Evolutionary conservation across 2,329 filamentous ascomycete genomes (phyloP).

Genomic region (Sphaerulina vaccinii): DNA sequence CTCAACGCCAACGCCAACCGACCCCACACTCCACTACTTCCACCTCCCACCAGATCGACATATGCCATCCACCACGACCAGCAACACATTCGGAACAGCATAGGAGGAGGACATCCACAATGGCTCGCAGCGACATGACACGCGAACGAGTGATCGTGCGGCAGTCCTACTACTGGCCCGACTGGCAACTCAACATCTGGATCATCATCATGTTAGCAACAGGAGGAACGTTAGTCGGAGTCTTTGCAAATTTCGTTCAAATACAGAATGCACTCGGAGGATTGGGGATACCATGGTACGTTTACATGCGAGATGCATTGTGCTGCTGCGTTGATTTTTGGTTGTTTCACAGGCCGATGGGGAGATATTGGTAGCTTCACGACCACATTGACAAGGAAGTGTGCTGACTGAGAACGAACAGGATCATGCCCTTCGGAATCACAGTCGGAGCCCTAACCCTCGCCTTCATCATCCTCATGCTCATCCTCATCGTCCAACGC

Average conservation of each 20-base stretch:
- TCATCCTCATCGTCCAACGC: slow-evolving; percentile 56
- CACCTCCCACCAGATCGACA: no score
- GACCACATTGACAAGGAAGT: not conserved
- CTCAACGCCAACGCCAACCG: not conserved
- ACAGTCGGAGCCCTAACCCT: slow-evolving; percentile 57
- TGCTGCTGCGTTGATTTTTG: not conserved
- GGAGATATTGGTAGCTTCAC: slow-evolving; percentile 9
- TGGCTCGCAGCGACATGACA: slow-evolving; percentile 33
- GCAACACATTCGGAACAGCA: not conserved
- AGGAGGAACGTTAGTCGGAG: slow-evolving; percentile 57
- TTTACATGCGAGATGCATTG: slow-evolving; percentile 2
- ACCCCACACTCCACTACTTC: not conserved
- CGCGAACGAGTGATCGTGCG: slow-evolving; percentile 44
- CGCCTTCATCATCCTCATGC: slow-evolving; percentile 58
- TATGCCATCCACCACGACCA: not conserved
- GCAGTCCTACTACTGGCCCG: slow-evolving; percentile 62
- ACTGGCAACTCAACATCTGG: slow-evolving; percentile 65
- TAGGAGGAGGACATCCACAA: slow-evolving; percentile 18
- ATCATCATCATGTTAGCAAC: slow-evolving; percentile 62
- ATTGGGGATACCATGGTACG: slow-evolving; percentile 61
- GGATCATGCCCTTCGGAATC: slow-evolving; percentile 65
- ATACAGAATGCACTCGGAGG: slow-evolving; percentile 56
- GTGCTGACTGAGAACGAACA: slow-evolving; percentile 33
- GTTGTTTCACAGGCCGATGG: slow-evolving; percentile 9
- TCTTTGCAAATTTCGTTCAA: slow-evolving; percentile 60